Evolutionary conservation across 2,329 filamentous ascomycete genomes (phyloP), one percentile per base, ranked within the genome.

Genomic region (Epichloe sp.): DNA sequence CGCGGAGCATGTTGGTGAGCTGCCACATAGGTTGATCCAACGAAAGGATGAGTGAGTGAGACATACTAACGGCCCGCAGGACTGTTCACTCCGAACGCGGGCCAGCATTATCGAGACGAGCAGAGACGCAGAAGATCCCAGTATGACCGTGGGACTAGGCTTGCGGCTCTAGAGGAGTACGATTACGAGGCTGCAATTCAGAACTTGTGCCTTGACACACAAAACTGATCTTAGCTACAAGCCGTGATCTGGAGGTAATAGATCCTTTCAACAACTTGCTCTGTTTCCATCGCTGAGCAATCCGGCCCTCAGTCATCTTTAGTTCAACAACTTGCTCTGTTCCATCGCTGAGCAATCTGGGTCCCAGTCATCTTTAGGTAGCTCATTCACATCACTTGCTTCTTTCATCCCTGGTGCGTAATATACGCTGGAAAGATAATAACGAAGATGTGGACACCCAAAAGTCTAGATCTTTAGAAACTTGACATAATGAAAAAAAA

Each of bases 101-200:
- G 82, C 15, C 83, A 87, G 62, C 80, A 86, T 51, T 80, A 82
- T 58, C 79, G 83, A 15, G 82, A 87, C 55, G 83, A 89, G 62
- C 86, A 89, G 63, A 82, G 86, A 54, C 83, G 83, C 47, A 81
- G 85, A 51, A 79, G 81, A 48, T 90, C 86, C 21, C 83, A 87
- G 60, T 95, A 80, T 59, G 88, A 95, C 59, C 84, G 88, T 54
- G 88, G 88, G 31, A 93, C 86, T 31, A 78, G 81, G 52, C 76
- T 86, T 54, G 83, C 84, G 19, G 82, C 80, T 19, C 68, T 83
- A 12, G 82, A 86, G 61, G 79, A 84, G 60, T 77, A 71, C 52
- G 76, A 78, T 55, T 76, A 73, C 50, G 75, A 78, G 48, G 60
- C 65, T 10, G 59, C 69, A 4, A 58, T 73, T 40, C 70, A 71